Conservation (phyloP, 2,329 filamentous ascomycete species). For the Juglanconis sp. region DNA sequence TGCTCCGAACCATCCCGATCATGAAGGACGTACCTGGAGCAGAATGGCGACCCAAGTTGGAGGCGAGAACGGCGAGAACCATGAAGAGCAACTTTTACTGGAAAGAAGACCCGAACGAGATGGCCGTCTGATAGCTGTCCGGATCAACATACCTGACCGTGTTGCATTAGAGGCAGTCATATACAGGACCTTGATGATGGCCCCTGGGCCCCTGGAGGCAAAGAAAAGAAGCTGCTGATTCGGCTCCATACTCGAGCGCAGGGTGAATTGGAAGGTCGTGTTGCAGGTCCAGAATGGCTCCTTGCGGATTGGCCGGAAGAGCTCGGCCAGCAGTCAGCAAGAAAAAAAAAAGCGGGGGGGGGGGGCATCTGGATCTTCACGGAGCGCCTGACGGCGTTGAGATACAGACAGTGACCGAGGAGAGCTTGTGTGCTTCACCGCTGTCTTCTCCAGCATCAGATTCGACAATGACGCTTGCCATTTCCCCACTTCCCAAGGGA, state of each 20-base stretch:
- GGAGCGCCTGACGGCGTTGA: too few relatives aligned
- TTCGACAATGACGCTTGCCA: too few relatives aligned
- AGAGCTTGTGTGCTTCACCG: too few relatives aligned
- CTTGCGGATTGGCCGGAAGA: not conserved
- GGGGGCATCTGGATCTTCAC: too few relatives aligned
- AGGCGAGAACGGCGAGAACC: slow-evolving; percentile 46
- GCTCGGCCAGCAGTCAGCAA: too few relatives aligned
- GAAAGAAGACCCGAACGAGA: slow-evolving; percentile 61
- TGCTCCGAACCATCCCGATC: too few relatives aligned
- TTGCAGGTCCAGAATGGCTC: too few relatives aligned
- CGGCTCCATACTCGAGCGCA: not conserved
- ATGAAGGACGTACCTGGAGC: slow-evolving; percentile 35
- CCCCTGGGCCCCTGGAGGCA: slow-evolving; percentile 24
- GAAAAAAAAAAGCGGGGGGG: too few relatives aligned
- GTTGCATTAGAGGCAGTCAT: slow-evolving; percentile 1
- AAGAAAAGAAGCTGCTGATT: slow-evolving; percentile 23
- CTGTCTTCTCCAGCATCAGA: too few relatives aligned
- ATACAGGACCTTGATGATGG: slow-evolving; percentile 28
- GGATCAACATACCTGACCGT: slow-evolving; percentile 17
- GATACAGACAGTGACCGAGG: too few relatives aligned
- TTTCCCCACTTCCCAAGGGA: too few relatives aligned
- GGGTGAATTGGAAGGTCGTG: too few relatives aligned
- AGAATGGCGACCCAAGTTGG: slow-evolving; percentile 67
- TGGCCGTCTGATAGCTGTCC: slow-evolving; percentile 26
- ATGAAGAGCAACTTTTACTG: slow-evolving; percentile 63